Evolutionary conservation across 768 basidiomycete genomes (phyloP).

Genomic region (Auriscalpium orientale): DNA sequence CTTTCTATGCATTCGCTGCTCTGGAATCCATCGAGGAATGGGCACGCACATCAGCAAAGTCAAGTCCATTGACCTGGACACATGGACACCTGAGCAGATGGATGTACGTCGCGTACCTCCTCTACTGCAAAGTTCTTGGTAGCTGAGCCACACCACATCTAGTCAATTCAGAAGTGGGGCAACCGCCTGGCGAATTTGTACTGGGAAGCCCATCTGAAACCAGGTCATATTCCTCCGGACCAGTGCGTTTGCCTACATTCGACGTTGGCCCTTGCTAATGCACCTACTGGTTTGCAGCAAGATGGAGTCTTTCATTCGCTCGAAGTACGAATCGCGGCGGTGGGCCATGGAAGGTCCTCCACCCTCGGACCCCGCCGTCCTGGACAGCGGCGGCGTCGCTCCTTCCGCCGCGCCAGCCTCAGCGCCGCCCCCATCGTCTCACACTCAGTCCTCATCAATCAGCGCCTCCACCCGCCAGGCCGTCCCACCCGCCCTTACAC

Average conservation of each 20-base stretch:
- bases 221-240: conserved; percentile 87
- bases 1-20: conserved; percentile 94
- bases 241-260: conserved; percentile 54
- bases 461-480: conserved; percentile 24
- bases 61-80: conserved; percentile 94
- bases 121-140: not conserved
- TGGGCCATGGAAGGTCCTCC: conserved; percentile 92
- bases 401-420: conserved; percentile 16
- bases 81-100: conserved; percentile 98
- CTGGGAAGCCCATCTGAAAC: conserved; percentile 94
- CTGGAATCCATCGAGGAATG: conserved; percentile 95
- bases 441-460: conserved; percentile 19
- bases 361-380: conserved; percentile 71
- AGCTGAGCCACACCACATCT: not conserved
- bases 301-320: conserved; percentile 95
- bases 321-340: conserved; percentile 88
- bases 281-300: conserved; percentile 48
- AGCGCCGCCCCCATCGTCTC: conserved; percentile 13
- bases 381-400: conserved; percentile 44
- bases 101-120: conserved; percentile 39
- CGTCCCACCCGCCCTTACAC: conserved; percentile 15
- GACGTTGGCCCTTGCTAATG: not conserved
- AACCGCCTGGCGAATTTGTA: conserved; percentile 89
- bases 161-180: conserved; percentile 84
- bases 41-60: conserved; percentile 97